These are phyloP conservation scores for Mollisia scopiformis DNA, from an alignment of 2,329 filamentous ascomycete species.

Conservation along the genomic window DNA sequence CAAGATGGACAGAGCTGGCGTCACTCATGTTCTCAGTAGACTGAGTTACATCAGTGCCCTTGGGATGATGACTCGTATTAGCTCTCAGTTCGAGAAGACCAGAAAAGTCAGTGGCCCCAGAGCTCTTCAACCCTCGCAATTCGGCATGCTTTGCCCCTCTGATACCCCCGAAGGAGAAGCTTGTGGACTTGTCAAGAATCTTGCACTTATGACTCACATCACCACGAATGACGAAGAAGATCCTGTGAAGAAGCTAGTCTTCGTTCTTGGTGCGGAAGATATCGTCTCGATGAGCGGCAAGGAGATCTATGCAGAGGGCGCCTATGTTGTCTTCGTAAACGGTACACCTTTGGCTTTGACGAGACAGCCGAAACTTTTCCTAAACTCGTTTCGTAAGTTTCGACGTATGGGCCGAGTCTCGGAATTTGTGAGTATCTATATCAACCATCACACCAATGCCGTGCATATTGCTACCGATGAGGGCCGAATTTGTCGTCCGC, in stretches of 20 bases:
- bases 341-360: constrained; percentile 92
- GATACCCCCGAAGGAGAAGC: constrained; percentile 99
- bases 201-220: constrained; percentile 98
- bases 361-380: constrained; percentile 81
- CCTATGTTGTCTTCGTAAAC: constrained; percentile 93
- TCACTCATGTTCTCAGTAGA: constrained; percentile 93
- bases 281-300: constrained; percentile 80
- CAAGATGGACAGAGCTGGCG: constrained; percentile 96
- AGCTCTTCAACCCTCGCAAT: constrained; percentile 95
- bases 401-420: constrained; percentile 90
- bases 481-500: constrained; percentile 91
- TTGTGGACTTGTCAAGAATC: constrained; percentile 95
- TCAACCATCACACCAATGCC: constrained; percentile 89
- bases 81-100: constrained; percentile 98
- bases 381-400: constrained; percentile 82
- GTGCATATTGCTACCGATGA: constrained; percentile 97
- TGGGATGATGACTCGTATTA: constrained; percentile 99
- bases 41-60: constrained; percentile 95
- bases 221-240: constrained; percentile 95
- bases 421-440: constrained; percentile 94
- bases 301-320: constrained; percentile 82
- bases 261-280: constrained; percentile 82
- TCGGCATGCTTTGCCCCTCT: constrained; percentile 96
- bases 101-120: constrained; percentile 94
- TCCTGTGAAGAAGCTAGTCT: constrained; percentile 84